These are phyloP conservation scores for Aspergillus neoniger DNA, from an alignment of 2,329 filamentous ascomycete genomes.

Conservation along the genomic window DNA sequence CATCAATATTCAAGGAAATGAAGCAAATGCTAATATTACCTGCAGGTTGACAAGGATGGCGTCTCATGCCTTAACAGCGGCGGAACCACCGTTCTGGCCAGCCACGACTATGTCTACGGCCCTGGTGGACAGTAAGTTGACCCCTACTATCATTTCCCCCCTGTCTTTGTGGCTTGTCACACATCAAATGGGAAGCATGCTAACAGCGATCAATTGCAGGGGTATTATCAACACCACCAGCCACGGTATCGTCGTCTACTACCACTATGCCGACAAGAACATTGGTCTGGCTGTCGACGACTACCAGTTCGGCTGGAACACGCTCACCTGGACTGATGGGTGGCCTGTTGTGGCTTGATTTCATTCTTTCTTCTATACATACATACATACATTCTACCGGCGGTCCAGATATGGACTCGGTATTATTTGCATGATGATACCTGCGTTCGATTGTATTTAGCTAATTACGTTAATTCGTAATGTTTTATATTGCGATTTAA, in stretches of 20 bases:
- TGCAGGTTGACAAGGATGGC: constrained; percentile 56
- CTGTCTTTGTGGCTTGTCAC: background rate
- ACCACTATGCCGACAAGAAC: constrained; percentile 60
- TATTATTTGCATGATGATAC: too few relatives aligned
- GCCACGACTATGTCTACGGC: constrained; percentile 63
- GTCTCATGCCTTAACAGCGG: constrained; percentile 57
- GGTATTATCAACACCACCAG: constrained; percentile 35
- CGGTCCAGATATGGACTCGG: too few relatives aligned
- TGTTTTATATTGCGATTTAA: background rate
- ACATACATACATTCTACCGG: too few relatives aligned
- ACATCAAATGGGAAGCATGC: background rate
- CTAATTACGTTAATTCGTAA: constrained; percentile 1
- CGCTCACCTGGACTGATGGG: constrained; percentile 44
- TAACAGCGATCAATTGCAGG: constrained; percentile 16
- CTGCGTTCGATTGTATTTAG: background rate
- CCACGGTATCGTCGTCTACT: constrained; percentile 61
- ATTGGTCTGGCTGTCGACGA: constrained; percentile 52
- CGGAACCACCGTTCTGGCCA: constrained; percentile 62
- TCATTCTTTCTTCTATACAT: background rate
- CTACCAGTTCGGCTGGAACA: constrained; percentile 53
- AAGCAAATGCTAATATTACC: background rate
- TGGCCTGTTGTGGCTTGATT: constrained; percentile 43
- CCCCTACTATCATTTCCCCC: background rate
- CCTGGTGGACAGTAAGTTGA: constrained; percentile 65
- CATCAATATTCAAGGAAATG: background rate